Conservation (phyloP, 495 filamentous ascomycete species). For the Xylaria acuta region DNA sequence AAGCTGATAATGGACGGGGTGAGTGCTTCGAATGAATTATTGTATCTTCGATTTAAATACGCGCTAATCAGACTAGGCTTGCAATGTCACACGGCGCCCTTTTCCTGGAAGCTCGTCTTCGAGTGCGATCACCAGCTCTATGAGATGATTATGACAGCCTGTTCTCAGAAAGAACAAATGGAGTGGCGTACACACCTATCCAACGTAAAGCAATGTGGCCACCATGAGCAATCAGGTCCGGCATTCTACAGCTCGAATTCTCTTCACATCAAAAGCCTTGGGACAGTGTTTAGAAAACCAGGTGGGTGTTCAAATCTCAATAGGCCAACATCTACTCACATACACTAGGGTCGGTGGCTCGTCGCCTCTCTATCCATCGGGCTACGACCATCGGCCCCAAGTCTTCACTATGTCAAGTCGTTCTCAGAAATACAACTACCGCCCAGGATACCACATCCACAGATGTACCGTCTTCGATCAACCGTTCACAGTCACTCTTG, state of each 20-base stretch:
- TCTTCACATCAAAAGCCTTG: conserved; percentile 75
- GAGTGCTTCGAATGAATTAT: conserved; percentile 29
- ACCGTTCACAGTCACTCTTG: conserved; percentile 73
- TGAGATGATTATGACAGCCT: conserved; percentile 88
- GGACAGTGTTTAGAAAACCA: conserved; percentile 72
- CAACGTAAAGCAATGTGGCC: conserved; percentile 50
- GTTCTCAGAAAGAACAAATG: conserved; percentile 79
- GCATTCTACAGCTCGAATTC: conserved; percentile 64
- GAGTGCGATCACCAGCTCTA: conserved; percentile 76
- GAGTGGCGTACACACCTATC: conserved; percentile 70
- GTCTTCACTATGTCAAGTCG: conserved; percentile 70
- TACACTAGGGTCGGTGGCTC: conserved; percentile 65
- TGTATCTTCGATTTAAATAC: not conserved
- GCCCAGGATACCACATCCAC: conserved; percentile 58
- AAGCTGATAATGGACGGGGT: conserved; percentile 85
- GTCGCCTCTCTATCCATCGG: conserved; percentile 81
- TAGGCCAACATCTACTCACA: conserved; percentile 22
- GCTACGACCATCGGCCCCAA: conserved; percentile 70
- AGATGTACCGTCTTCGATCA: conserved; percentile 56
- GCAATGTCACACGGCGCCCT: conserved; percentile 81
- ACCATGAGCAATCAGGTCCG: conserved; percentile 52
- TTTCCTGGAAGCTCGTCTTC: conserved; percentile 95
- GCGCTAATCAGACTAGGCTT: conserved; percentile 62
- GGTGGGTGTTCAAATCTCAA: conserved; percentile 40
- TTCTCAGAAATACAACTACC: conserved; percentile 87